Base-by-base conservation (phyloP, 2,329 filamentous ascomycete genomes). In the Leptosphaerulina australis region DNA sequence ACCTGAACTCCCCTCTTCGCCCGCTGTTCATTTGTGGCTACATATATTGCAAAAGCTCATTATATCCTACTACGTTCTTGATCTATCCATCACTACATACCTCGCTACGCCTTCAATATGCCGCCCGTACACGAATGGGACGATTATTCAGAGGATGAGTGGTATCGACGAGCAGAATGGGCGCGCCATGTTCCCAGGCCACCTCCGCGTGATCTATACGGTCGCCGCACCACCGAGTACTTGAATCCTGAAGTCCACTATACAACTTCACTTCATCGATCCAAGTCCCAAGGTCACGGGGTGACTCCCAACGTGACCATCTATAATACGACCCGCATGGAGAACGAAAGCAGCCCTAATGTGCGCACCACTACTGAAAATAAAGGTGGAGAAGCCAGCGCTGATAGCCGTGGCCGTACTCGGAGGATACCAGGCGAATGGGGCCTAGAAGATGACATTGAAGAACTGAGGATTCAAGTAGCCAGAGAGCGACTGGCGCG, bases 271-370 rank as follows among this genome's bases (percentile, higher is more conserved):
- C 71, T 78, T 12, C 72, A 77, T 39, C 74, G 77, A 44, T 75
- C 74, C 37, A 72, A 76, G 50, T 78, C 76, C 12, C 70, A 73
- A 31, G 77, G 77, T 34, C 70, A 75, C 45, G 57, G 68, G 18
- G 75, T 75, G 11, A 67, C 66, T n/a, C 77, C 77, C 14, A 72
- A 75, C 36, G 72, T 79, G 55, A 76, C 76, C 58, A 77, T 78
- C 53, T 74, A 76, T 67, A 78, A 78, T 61, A 74, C 73, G 45
- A 71, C 73, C 44, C 67, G 68, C 43, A 70, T 72, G 54, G 66
- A 73, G 54, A 69, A 68, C 44, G 69, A 71, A 33, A 70, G 60
- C 31, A 71, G 48, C 43, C 68, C 64, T 7, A 64, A 65, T 39
- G 64, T 74, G 11, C 68, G 63, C 51, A 51, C 48, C 12, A 43